These are phyloP conservation scores for Onygenales sp. DNA, from an alignment of 2,329 filamentous ascomycete genomes.

Conservation along the genomic window DNA sequence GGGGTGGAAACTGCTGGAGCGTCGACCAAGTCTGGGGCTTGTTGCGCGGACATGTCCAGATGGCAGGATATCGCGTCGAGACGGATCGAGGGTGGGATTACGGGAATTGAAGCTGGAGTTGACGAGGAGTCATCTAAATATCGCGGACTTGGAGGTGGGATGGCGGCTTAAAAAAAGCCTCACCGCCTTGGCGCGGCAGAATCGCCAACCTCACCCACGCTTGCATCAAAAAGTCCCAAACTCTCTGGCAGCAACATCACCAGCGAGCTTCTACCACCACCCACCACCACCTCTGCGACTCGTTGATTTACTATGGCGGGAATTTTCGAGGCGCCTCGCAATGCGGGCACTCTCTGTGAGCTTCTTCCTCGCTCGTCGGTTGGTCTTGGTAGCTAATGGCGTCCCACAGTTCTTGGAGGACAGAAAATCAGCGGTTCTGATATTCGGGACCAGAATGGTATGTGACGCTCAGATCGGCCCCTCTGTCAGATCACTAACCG, in stretches of 20 bases:
- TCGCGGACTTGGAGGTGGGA: neutral
- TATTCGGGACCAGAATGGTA: constrained; percentile 94
- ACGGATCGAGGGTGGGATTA: neutral
- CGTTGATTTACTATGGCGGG: constrained; percentile 61
- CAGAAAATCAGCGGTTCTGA: constrained; percentile 95
- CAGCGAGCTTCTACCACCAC: neutral
- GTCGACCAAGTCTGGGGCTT: constrained; percentile 20
- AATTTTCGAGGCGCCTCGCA: constrained; percentile 91
- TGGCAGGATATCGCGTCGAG: neutral
- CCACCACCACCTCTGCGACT: neutral
- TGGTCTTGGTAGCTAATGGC: constrained; percentile 20
- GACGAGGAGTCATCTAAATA: constrained; percentile 4
- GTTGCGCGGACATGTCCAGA: neutral
- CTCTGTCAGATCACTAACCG: constrained; percentile 8
- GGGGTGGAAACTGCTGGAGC: constrained; percentile 15
- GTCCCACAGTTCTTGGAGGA: constrained; percentile 67
- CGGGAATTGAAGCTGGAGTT: neutral
- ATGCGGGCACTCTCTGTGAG: constrained; percentile 79
- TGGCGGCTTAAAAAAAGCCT: constrained; percentile 7
- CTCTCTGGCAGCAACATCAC: neutral
- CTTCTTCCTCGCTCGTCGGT: constrained; percentile 9
- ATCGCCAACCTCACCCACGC: constrained; percentile 19
- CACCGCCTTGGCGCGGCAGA: constrained; percentile 34
- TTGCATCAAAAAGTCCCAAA: constrained; percentile 11
- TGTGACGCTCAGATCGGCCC: constrained; percentile 21